These are phyloP conservation scores for Acacia acuminata DNA, from an alignment of 306 rosid species.

Conservation along the genomic window DNA sequence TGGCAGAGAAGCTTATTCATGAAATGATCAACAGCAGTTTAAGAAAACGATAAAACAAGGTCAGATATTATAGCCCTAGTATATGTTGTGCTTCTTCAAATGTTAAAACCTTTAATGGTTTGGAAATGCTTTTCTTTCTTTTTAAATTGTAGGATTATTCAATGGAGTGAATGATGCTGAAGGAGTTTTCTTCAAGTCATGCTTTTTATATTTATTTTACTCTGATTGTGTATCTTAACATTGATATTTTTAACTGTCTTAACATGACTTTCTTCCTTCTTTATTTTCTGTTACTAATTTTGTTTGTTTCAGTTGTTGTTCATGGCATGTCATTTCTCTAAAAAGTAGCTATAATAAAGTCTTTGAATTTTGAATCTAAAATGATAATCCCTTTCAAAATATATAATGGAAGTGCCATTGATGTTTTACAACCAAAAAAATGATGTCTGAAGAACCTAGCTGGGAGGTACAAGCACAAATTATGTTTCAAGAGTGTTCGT, in stretches of 20 bases:
- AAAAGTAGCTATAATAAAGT: neutral
- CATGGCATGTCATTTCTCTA: neutral
- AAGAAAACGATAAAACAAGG: neutral
- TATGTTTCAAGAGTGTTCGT: neutral
- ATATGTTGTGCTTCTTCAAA: neutral
- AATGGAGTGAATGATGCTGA: neutral
- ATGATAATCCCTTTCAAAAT: neutral
- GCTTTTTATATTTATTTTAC: neutral
- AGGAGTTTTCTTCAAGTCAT: neutral
- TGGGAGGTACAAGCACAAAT: neutral
- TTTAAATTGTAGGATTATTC: neutral
- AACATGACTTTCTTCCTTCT: neutral
- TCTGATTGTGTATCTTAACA: neutral
- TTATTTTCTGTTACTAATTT: neutral
- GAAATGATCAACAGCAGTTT: neutral
- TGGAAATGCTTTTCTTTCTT: neutral
- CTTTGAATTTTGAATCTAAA: neutral
- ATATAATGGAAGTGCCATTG: neutral
- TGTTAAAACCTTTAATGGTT: neutral
- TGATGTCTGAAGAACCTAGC: neutral
- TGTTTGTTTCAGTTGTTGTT: neutral
- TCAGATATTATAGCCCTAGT: neutral
- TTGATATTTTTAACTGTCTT: neutral
- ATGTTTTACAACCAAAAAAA: neutral
- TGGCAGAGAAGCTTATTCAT: neutral